Conservation (phyloP, 495 filamentous ascomycete genomes). For the Cairneyella variabilis region DNA sequence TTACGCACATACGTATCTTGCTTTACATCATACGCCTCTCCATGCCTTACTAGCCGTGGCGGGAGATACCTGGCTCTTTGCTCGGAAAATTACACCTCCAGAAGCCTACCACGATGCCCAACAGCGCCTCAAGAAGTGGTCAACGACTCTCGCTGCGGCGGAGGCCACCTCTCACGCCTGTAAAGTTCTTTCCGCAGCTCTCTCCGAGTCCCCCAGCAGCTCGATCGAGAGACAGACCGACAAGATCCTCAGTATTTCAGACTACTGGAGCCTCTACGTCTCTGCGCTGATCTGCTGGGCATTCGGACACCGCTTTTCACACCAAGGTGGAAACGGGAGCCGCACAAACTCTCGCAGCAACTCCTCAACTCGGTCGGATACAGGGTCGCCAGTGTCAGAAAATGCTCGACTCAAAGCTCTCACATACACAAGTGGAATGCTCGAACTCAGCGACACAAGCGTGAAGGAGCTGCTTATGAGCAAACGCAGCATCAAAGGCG, state of each 20-base stretch:
- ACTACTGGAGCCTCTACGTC: conserved; percentile 25
- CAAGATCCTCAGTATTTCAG: conserved; percentile 4
- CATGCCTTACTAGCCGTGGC: conserved; percentile 24
- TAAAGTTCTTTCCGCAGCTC: conserved; percentile 7
- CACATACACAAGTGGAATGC: conserved; percentile 16
- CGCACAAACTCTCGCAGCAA: not conserved
- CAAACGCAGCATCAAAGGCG: conserved; percentile 17
- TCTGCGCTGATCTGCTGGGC: conserved; percentile 26
- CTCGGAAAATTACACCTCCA: conserved; percentile 21
- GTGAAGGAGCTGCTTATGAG: conserved; percentile 20
- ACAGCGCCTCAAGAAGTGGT: conserved; percentile 20
- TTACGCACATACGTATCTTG: conserved; percentile 21
- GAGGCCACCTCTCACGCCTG: conserved; percentile 24
- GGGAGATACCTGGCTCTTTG: conserved; percentile 27
- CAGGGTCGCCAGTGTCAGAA: not conserved
- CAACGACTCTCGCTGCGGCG: conserved; percentile 15
- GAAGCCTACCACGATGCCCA: conserved; percentile 21
- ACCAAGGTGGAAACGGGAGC: not conserved
- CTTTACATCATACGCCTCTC: conserved; percentile 26
- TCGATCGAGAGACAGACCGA: not conserved
- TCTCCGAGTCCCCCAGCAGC: not conserved
- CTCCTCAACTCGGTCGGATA: conserved; percentile 5
- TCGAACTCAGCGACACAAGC: too few relatives aligned
- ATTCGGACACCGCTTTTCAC: conserved; percentile 24
- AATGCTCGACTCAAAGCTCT: conserved; percentile 14